Percentiles rank a stretch among this genome's conserved stretches.
Evolutionary conservation across 495 filamentous ascomycete genomes (phyloP).

Genomic region (Clohesyomyces aquaticus): DNA sequence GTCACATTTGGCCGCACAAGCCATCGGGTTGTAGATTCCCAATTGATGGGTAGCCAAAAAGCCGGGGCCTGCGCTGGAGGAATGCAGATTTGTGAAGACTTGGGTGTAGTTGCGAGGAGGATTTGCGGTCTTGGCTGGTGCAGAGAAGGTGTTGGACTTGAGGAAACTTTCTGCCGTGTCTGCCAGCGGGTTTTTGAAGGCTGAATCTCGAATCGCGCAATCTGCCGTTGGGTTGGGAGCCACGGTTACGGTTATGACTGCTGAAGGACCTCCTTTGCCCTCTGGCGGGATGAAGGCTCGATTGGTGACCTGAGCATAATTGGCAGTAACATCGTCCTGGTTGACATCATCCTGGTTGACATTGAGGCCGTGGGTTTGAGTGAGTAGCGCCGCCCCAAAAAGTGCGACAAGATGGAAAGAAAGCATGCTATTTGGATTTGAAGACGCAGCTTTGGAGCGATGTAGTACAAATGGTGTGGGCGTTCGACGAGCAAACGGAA

Average conservation of each 20-base stretch:
- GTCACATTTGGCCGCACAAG: slow-evolving; percentile 28
- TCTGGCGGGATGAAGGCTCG: too few species aligned
- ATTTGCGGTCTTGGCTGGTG: not conserved
- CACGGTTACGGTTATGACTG: too few species aligned
- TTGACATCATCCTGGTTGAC: not conserved
- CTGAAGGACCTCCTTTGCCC: too few species aligned
- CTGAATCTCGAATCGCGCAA: too few species aligned
- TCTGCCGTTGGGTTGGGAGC: too few species aligned
- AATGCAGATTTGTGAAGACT: not conserved
- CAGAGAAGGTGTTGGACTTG: not conserved
- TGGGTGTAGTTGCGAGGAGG: not conserved
- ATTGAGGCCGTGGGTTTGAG: not conserved
- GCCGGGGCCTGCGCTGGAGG: not conserved
- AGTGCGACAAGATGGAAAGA: not conserved
- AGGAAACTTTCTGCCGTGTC: not conserved
- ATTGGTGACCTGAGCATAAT: too few species aligned
- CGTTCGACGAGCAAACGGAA: too few species aligned
- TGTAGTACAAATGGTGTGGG: too few species aligned
- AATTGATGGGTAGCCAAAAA: not conserved
- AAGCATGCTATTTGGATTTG: not conserved
- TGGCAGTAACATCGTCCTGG: not conserved
- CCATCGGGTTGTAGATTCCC: not conserved
- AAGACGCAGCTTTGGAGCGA: too few species aligned
- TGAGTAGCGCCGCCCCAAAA: not conserved
- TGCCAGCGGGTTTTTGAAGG: too few species aligned